Conservation (phyloP, 73 alveolate genomes). For the Blepharisma stoltei region DNA sequence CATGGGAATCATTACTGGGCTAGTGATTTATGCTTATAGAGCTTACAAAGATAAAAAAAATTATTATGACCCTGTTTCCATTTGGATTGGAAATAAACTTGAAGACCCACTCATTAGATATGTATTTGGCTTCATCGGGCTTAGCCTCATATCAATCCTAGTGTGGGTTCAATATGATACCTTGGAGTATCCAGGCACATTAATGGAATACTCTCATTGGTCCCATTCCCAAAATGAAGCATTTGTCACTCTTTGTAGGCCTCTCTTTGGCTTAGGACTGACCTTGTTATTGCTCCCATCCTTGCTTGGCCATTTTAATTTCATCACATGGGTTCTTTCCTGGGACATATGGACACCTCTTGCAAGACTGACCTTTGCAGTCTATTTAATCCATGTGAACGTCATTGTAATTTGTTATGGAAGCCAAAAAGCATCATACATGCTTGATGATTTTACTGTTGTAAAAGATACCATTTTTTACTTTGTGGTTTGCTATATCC, state of each 20-base stretch:
- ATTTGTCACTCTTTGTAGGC: conserved; percentile 34
- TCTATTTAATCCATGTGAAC: conserved; percentile 40
- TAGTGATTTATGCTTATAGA: neutral
- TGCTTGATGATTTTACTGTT: conserved; percentile 17
- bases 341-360: conserved; percentile 33
- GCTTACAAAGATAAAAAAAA: neutral
- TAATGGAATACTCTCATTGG: conserved; percentile 14
- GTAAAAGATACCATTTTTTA: neutral
- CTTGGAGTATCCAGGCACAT: conserved; percentile 10
- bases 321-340: conserved; percentile 25
- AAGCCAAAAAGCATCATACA: conserved; percentile 30
- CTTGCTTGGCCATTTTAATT: conserved; percentile 24
- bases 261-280: conserved; percentile 34
- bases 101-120: neutral
- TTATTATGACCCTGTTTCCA: neutral
- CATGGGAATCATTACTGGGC: conserved; percentile 32
- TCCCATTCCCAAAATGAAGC: neutral
- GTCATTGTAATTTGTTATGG: conserved; percentile 9
- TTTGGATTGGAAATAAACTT: neutral
- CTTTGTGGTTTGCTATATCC: conserved; percentile 16
- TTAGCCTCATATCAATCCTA: conserved; percentile 17
- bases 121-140: neutral
- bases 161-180: conserved; percentile 32
- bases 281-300: conserved; percentile 30
- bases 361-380: conserved; percentile 43